Base-by-base conservation (phyloP, 2,329 filamentous ascomycete species). In the Phaeoacremonium minimum region DNA sequence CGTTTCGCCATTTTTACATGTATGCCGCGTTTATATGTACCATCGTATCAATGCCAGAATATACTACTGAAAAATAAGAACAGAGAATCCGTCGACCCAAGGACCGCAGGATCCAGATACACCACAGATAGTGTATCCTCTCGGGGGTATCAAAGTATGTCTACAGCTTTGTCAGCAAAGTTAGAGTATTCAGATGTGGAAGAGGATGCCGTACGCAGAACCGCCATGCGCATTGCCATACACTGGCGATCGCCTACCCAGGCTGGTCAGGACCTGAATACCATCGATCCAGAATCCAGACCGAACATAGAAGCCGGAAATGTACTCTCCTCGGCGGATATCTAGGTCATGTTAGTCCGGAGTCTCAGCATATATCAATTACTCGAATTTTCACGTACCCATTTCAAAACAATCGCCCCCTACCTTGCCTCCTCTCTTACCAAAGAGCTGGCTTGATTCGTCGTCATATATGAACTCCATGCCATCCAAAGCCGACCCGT, bases 401-500 rank as follows among this genome's bases (percentile, higher is more conserved):
- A 97, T 71, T 13, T 85, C 73, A 63, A 95, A 95, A 31, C 80
- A 75, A 51, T 85, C 81, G 2, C 83, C 83, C 4, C 79, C 80
- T 16, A 73, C 63, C 44, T 83, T 83, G 7, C 83, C 85, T 11
- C 84, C 85, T 37, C 75, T 72, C 52, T 87, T 90, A 28, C 93
- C 93, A 66, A 98, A 94, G 4, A 96, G 60, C 55, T 96, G 88
- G 37, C 73, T 84, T 1, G 86, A 84, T 13, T 77, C 75, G 57
- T 97, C 89, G 52, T 97, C 91, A 54, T 95, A 97, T 41, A 86
- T 72, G 60, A 98, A 97, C 57, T 97, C 91, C 15, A 98, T 61
- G 1, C 93, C 93, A 56, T 95, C 85, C 11, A 97, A 55, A 4
- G 83, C 83, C 40, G 71, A 67, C 3, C 86, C 88, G 49, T 88